Evolutionary conservation across 2,329 filamentous ascomycete species (phyloP), one percentile per base, ranked within the genome.

Genomic region (Ascomycota sp.): DNA sequence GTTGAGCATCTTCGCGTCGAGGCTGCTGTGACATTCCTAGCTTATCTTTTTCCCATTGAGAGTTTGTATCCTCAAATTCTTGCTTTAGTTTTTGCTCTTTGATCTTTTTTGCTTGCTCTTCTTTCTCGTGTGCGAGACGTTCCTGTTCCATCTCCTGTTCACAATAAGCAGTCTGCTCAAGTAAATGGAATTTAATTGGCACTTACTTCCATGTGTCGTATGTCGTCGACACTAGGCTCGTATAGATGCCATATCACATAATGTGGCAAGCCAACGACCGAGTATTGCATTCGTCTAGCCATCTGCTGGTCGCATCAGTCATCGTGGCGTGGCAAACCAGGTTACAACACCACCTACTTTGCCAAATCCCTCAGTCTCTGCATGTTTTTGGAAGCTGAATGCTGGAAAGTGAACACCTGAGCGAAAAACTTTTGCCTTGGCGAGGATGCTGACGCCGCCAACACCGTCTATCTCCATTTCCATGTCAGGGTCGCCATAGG

Each of bases 211-310:
- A 98, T 98, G 46, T 95, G 89, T 35, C 79, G 75, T 37, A 95
- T 80, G 45, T 98, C 89, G 45, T 98, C 89, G 11, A 94, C 80
- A 44, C 82, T 93, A n/a, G 89, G 89, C 53, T 98, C 89, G 59
- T 98, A 98, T 45, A 98, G 63, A 73, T 98, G 89, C 89, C 89
- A 98, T 39, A 98, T 94, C 1, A 83, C 93, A 53, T 98, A 98
- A 50, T 98, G 89, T 6, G 89, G 89, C 28, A 98, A 64, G 21
- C 89, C 89, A 34, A 98, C 78, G 12, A 98, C 89, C 0, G 85
- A 93, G 47, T 81, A 95, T 35, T 78, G 66, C 89, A 98, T 95
- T 35, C 81, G 75, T 52, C 82, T 89, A 11, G 89, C 81, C 89
- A 98, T 98, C 85, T 93, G n/a, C n/a, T n/a, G n/a, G n/a, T 8